These are phyloP conservation scores for Neurospora sp. DNA, from an alignment of 495 filamentous ascomycete genomes.

Conservation along the genomic window DNA sequence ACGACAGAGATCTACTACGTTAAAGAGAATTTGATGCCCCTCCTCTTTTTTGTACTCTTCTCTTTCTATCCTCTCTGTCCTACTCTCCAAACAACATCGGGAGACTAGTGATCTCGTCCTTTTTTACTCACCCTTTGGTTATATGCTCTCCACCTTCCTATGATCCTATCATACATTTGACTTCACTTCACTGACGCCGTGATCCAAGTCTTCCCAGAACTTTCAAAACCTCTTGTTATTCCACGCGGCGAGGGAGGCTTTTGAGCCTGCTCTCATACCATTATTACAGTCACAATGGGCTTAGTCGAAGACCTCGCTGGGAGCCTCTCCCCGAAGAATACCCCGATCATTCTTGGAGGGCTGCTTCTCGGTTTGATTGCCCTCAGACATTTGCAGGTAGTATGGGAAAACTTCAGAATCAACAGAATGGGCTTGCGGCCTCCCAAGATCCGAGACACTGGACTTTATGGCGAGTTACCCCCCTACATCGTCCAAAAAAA, in stretches of 20 bases:
- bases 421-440: slow-evolving; percentile 25
- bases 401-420: slow-evolving; percentile 27
- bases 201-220: not conserved
- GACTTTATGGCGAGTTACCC: slow-evolving; percentile 21
- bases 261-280: not conserved
- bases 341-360: slow-evolving; percentile 15
- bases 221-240: not conserved
- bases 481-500: slow-evolving; percentile 6
- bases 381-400: slow-evolving; percentile 13
- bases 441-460: slow-evolving; percentile 7
- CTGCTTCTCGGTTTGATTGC: slow-evolving; percentile 21
- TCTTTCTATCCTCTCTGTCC: not conserved
- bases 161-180: not conserved
- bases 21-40: not conserved
- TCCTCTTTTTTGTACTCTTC: not conserved
- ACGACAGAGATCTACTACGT: not conserved
- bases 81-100: not conserved
- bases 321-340: slow-evolving; percentile 24
- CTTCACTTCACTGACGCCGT: not conserved
- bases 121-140: not conserved
- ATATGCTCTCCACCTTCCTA: not conserved
- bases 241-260: not conserved
- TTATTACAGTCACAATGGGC: slow-evolving; percentile 25
- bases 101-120: not conserved
- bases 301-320: slow-evolving; percentile 27